Evolutionary conservation across 1,284 basidiomycete species (phyloP).

Genomic region (Neonothopanus nambi): DNA sequence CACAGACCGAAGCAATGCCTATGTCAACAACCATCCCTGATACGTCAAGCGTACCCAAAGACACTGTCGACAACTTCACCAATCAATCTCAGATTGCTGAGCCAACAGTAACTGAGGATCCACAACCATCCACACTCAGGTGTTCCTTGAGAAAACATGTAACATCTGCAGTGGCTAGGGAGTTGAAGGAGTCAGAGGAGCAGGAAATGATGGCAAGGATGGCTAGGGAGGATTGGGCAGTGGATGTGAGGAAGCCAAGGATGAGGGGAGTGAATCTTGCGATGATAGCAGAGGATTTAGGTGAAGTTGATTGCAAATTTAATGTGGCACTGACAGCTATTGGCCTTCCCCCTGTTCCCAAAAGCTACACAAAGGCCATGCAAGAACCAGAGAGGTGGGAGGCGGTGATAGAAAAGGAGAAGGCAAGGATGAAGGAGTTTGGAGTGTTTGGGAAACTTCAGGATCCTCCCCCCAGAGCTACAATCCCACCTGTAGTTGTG

Average conservation of each 20-base stretch:
- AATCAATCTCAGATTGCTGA: too few species aligned
- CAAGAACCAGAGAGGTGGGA: conserved; percentile 17
- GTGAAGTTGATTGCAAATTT: conserved; percentile 5
- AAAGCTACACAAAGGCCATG: conserved; percentile 19
- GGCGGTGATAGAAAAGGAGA: conserved; percentile 19
- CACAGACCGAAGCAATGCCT: conserved; percentile 9
- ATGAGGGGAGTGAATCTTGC: background rate
- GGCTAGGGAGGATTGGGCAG: background rate
- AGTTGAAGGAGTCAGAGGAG: background rate
- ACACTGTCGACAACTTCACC: too few species aligned
- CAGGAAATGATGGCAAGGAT: background rate
- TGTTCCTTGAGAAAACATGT: too few species aligned
- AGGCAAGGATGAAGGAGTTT: conserved; percentile 11
- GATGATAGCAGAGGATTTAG: background rate
- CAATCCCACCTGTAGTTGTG: too few species aligned
- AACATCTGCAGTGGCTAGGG: too few species aligned
- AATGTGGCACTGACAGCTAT: background rate
- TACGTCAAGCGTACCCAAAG: too few species aligned
- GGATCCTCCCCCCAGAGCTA: background rate
- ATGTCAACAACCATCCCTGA: background rate
- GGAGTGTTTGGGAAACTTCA: background rate
- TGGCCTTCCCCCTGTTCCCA: conserved; percentile 9
- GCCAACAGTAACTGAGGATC: too few species aligned
- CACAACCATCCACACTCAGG: too few species aligned
- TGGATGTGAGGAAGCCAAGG: background rate